phyloP scores from a whole-genome alignment of 352 stramenopile genomes.

The Peronosclerospora sorghi region DNA sequence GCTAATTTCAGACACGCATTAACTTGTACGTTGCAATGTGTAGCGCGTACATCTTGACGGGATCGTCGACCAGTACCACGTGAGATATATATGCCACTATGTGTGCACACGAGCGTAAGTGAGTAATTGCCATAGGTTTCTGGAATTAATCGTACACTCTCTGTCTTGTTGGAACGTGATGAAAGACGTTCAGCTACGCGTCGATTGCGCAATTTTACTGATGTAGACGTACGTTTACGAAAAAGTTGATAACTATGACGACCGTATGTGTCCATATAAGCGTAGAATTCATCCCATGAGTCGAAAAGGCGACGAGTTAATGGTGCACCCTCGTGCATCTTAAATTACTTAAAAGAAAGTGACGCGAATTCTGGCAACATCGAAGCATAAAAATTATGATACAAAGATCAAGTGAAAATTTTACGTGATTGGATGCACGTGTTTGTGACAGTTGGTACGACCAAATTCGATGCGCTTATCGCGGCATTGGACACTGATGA shows the following conservation, averaged over 20 bases:
- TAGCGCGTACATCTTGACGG: constrained; percentile 22
- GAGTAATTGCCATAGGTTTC: constrained; percentile 28
- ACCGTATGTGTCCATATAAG: constrained; percentile 19
- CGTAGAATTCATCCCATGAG: constrained; percentile 23
- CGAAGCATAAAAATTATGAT: background rate
- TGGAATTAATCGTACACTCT: constrained; percentile 15
- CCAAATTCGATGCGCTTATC: constrained; percentile 88
- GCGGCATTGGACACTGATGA: constrained; percentile 48
- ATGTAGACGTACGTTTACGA: constrained; percentile 29
- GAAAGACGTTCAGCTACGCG: constrained; percentile 10
- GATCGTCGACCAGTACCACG: constrained; percentile 20
- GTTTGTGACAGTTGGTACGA: constrained; percentile 93
- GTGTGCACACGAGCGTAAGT: constrained; percentile 27
- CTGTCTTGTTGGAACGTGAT: constrained; percentile 1
- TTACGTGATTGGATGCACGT: constrained; percentile 20
- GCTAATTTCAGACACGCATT: constrained; percentile 27
- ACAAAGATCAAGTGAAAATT: constrained; percentile 2
- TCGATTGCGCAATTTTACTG: constrained; percentile 23
- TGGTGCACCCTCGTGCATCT: constrained; percentile 9
- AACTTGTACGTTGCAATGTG: constrained; percentile 21
- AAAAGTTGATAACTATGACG: constrained; percentile 26
- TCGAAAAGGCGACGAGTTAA: constrained; percentile 17
- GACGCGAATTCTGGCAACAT: background rate
- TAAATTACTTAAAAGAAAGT: background rate
- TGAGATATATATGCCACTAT: constrained; percentile 24